Evolutionary conservation across 345 rosid species (phyloP).

Genomic region (Gossypium ekmanianum): DNA sequence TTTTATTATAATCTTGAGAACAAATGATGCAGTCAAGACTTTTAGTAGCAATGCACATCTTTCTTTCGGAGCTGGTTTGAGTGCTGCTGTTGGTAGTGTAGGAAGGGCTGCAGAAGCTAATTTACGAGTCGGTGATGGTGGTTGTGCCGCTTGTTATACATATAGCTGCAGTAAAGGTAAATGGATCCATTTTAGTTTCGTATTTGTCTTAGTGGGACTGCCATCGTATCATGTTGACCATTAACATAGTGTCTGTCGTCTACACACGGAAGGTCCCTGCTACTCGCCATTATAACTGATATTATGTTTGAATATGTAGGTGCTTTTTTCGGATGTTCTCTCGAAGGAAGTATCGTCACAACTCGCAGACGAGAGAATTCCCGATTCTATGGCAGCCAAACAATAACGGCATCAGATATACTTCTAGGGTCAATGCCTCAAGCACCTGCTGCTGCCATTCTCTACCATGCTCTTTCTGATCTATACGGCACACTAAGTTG

Average conservation of each 20-base stretch:
- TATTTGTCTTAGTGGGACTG: not conserved
- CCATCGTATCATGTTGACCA: not conserved
- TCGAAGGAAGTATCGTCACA: slow-evolving; percentile 81
- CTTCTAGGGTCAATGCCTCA: slow-evolving; percentile 74
- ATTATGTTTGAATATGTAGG: slow-evolving; percentile 41
- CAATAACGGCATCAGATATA: slow-evolving; percentile 64
- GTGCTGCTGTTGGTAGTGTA: slow-evolving; percentile 77
- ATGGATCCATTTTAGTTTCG: not conserved
- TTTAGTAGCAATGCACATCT: slow-evolving; percentile 82
- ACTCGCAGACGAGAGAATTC: slow-evolving; percentile 67
- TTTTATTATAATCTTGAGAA: slow-evolving; percentile 81
- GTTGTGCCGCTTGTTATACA: slow-evolving; percentile 92
- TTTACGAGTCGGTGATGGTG: slow-evolving; percentile 88
- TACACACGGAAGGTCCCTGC: no score
- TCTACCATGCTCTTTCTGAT: slow-evolving; percentile 69
- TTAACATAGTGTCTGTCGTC: not conserved
- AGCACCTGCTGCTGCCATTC: slow-evolving; percentile 85
- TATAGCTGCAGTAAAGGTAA: slow-evolving; percentile 99
- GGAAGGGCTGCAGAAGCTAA: slow-evolving; percentile 91
- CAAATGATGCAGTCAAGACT: slow-evolving; percentile 72
- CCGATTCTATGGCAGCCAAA: slow-evolving; percentile 81
- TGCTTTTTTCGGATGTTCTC: slow-evolving; percentile 90
- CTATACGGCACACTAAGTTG: slow-evolving; percentile 57
- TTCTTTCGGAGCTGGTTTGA: slow-evolving; percentile 89
- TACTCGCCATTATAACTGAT: no score